Base-by-base conservation (phyloP, 495 filamentous ascomycete genomes). In the Halenospora varia region DNA sequence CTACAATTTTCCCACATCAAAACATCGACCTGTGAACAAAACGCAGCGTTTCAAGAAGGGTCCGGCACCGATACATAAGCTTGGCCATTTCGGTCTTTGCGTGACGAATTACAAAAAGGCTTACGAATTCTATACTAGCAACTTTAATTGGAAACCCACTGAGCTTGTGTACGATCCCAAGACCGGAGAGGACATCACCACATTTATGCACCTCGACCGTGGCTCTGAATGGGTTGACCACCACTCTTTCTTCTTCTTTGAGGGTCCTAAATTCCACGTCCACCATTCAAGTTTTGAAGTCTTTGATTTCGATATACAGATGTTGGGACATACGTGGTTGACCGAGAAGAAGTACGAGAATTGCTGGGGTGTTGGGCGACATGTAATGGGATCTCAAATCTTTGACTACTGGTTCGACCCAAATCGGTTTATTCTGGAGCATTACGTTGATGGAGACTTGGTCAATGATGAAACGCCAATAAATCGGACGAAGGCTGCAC, bases 281-380 rank as follows among this genome's bases (percentile, higher is more conserved):
- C 88, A 90, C 66, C 88, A 92, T 64, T 81, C 79, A 24, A 83
- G 79, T 2, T 92, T 86, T 56, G 88, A 92, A 68, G 86, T 88
- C 6, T 80, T 87, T 66, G 87, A 92, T 64, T 88, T 87, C 62
- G 88, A 92, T 60, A 82, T 83, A 0, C 87, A 90, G 71, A 73
- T 84, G 29, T 74, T 90, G 3, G 88, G 88, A 1, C 88, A 92
- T 67, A 77, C 88, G 50, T 89, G 83, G 82, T 75, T 92, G 8
- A 74, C 75, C 0, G 66, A 78, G 56, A 82, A 85, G 66, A 81
- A 80, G 1, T 88, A 88, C 65, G 74, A 78, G 56, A 81, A 79
- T 56, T 85, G 85, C 53, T 92, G 88, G 88, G 88, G 88, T 0
- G 80, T 88, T 58, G 76, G 88, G 62, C 63, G 89, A 70, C 84